Percentiles rank a stretch among this genome's conserved stretches.
phyloP scores from a whole-genome alignment of 1,284 basidiomycete species.

The Athelia sp. region DNA sequence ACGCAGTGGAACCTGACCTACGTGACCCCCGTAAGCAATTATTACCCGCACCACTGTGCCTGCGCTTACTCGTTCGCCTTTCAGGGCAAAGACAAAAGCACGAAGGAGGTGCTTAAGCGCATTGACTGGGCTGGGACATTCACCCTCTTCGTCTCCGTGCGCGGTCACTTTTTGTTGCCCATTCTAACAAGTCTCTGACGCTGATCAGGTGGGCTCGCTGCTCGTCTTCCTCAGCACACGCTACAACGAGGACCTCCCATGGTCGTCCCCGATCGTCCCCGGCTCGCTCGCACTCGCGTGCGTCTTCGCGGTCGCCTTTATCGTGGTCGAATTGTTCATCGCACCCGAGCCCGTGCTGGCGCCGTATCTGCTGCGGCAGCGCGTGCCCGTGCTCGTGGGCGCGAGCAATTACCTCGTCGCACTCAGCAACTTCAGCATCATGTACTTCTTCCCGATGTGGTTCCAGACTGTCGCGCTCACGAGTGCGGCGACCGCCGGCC shows the following conservation, averaged over 20 bases:
- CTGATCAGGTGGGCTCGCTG: conserved; percentile 53
- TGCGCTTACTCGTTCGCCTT: not conserved
- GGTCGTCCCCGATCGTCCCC: conserved; percentile 55
- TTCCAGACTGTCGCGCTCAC: conserved; percentile 80
- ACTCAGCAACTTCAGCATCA: conserved; percentile 69
- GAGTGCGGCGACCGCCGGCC: conserved; percentile 58
- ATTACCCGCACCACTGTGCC: conserved; percentile 15
- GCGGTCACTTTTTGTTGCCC: conserved; percentile 19
- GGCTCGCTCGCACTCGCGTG: conserved; percentile 44
- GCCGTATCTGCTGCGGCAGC: conserved; percentile 57
- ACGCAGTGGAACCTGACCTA: conserved; percentile 55
- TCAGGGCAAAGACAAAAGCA: conserved; percentile 47
- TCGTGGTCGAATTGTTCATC: conserved; percentile 58
- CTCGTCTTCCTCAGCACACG: conserved; percentile 67
- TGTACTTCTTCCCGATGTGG: conserved; percentile 84
- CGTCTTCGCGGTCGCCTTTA: conserved; percentile 48
- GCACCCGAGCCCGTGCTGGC: conserved; percentile 75
- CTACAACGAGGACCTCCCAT: conserved; percentile 62
- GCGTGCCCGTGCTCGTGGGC: conserved; percentile 69
- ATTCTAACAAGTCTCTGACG: not conserved
- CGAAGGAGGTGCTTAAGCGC: conserved; percentile 48
- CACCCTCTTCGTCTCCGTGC: conserved; percentile 54
- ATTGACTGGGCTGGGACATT: conserved; percentile 67
- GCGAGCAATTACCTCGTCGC: conserved; percentile 74
- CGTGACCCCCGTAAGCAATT: conserved; percentile 52